Evolutionary conservation across 192 early-diverging fungal species (phyloP).

Genomic region (Backusella psychrophila): DNA sequence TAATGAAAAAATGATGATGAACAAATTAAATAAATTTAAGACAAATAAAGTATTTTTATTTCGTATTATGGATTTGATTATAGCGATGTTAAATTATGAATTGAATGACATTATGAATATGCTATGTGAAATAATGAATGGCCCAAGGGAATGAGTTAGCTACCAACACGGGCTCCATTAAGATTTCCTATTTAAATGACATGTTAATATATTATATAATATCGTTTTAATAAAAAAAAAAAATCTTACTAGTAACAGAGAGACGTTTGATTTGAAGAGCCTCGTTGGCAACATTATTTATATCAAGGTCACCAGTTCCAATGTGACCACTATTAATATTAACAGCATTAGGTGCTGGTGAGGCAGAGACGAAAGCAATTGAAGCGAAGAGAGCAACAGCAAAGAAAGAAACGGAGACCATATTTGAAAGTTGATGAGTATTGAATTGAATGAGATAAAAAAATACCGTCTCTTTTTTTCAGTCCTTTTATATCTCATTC

Average conservation of each 20-base stretch:
- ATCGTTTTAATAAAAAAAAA: neutral
- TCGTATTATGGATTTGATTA: neutral
- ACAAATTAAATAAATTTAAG: neutral
- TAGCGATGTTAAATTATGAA: neutral
- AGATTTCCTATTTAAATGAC: neutral
- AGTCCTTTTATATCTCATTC: neutral
- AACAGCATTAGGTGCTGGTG: neutral
- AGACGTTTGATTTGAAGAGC: neutral
- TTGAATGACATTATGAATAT: neutral
- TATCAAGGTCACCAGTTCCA: neutral
- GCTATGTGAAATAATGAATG: neutral
- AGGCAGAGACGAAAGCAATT: neutral
- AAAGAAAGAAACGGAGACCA: neutral
- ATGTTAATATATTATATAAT: neutral
- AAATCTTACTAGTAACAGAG: neutral
- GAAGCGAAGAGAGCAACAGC: neutral
- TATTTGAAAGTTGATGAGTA: neutral
- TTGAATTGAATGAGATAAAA: neutral
- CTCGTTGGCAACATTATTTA: neutral
- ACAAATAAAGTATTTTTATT: slow-evolving; percentile 1
- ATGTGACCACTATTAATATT: neutral
- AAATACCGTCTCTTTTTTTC: neutral
- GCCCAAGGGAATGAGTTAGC: neutral
- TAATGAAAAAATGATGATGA: neutral
- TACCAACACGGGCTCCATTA: neutral